These are phyloP conservation scores for Pseudophaeomoniella oleicola DNA, from an alignment of 2,329 filamentous ascomycete species.

Conservation along the genomic window DNA sequence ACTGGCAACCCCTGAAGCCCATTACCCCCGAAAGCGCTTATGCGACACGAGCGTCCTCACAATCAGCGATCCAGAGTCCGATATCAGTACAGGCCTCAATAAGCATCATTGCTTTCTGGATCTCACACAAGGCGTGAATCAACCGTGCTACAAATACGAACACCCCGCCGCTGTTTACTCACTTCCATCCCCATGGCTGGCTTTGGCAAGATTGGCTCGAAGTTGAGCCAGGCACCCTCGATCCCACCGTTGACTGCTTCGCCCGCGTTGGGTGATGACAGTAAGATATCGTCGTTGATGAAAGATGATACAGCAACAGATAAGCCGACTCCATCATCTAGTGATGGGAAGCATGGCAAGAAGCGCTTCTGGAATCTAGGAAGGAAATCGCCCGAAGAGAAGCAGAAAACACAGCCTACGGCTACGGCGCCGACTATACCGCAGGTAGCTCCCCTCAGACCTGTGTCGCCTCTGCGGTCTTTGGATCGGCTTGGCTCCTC, in stretches of 20 bases:
- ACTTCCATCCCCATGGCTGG: not conserved
- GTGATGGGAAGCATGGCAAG: slow-evolving; percentile 32
- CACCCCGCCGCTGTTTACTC: too few relatives aligned
- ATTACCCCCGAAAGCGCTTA: too few relatives aligned
- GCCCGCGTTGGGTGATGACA: not conserved
- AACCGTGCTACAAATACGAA: too few relatives aligned
- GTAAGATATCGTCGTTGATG: not conserved
- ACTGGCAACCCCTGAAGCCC: too few relatives aligned
- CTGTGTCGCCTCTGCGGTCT: slow-evolving; percentile 14
- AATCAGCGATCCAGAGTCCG: too few relatives aligned
- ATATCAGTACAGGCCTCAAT: too few relatives aligned
- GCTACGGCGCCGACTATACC: slow-evolving; percentile 15
- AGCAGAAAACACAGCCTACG: slow-evolving; percentile 16
- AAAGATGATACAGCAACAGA: slow-evolving; percentile 3
- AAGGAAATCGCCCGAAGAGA: slow-evolving; percentile 40
- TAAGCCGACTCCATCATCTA: not conserved
- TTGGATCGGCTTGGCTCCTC: slow-evolving; percentile 29
- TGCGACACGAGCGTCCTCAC: too few relatives aligned
- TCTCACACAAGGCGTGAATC: too few relatives aligned
- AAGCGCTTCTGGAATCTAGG: slow-evolving; percentile 46
- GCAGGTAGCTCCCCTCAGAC: slow-evolving; percentile 16
- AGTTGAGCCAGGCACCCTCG: not conserved
- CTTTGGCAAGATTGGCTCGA: not conserved
- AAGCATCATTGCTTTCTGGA: too few relatives aligned
- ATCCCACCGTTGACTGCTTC: not conserved